Base-by-base conservation (phyloP, 129 eudicot genomes). In the Arctium minus region DNA sequence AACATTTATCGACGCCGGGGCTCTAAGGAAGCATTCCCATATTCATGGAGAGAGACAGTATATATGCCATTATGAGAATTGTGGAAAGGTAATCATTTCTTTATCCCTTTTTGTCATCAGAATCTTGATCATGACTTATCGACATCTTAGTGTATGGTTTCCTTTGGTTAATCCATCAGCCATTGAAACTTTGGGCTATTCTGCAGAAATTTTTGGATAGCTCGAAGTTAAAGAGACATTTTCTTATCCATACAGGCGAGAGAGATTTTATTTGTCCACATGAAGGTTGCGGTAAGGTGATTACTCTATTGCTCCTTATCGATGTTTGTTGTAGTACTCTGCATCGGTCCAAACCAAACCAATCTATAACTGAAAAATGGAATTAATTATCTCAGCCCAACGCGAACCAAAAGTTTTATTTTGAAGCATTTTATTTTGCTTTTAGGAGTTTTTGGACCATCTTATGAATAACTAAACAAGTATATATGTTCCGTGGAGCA, bases 211-310 rank as follows among this genome's bases (percentile, higher is more conserved):
- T 95, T 88, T 90, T 93, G 97, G 99, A 95, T 85, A 95, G 99
- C 73, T 95, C 99, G 53, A 95, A 95, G 87, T 86, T 95, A 38
- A 95, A 95, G 86, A 82, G 99, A 85, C 99, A 95, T 85, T 93
- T 91, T 83, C 94, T 95, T 75, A 95, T 91, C 81, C 99, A 95
- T 87, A 95, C 99, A 17, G 99, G 99, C 27, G 99, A 95, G 86
- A 91, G 99, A 85, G 94, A 93, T 80, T 95, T 91, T 85, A 87
- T 92, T 8, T 95, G 99, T 74, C 99, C 99, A 7, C 94, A 92
- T 80, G 97, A 95, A 88, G 99, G 99, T 86, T 95, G 99, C 82
- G 99, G 99, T 76, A 95, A 93, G 99, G 99, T 95, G 81, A 91
- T 85, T 70, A 78, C 70, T 83, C 36, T 64, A 29, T n/a, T 60